Percentiles rank a stretch among this genome's conserved stretches.
Conservation (phyloP, 768 basidiomycete species). For the Gloeophyllum trabeum region DNA sequence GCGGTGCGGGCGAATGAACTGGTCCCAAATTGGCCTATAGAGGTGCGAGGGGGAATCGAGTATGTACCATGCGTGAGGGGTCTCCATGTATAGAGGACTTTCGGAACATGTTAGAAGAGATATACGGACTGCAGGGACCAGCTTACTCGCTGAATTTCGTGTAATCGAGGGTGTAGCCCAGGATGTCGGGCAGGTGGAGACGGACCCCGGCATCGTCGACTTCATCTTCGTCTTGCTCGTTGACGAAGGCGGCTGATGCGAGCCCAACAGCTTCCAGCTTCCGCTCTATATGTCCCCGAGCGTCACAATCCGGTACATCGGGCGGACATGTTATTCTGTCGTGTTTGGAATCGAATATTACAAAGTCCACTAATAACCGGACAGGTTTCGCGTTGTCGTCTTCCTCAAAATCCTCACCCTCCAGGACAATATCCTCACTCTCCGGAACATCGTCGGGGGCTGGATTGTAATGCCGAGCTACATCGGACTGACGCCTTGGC, state of each 20-base stretch:
- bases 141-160: constrained; percentile 38
- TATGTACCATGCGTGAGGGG: constrained; percentile 52
- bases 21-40: constrained; percentile 31
- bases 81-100: constrained; percentile 63
- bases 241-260: constrained; percentile 32
- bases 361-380: constrained; percentile 46
- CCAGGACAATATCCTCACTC: constrained; percentile 9
- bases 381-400: constrained; percentile 35
- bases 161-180: constrained; percentile 41
- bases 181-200: constrained; percentile 35
- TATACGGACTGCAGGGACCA: constrained; percentile 2
- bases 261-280: constrained; percentile 44
- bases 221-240: constrained; percentile 55
- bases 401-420: constrained; percentile 16
- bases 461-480: background rate
- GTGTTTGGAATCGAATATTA: constrained; percentile 45
- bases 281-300: constrained; percentile 14
- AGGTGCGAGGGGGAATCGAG: constrained; percentile 31
- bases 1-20: constrained; percentile 40
- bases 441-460: constrained; percentile 7
- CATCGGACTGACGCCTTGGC: too few relatives aligned
- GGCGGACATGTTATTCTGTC: constrained; percentile 13
- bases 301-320: constrained; percentile 9
- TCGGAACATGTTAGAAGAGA: constrained; percentile 5
- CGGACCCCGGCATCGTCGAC: constrained; percentile 32